A percentile compares a stretch with the other conserved stretches of the same genome.
These are phyloP conservation scores for Saccharomycopsis vini DNA, from an alignment of 805 yeast genomes.

Conservation along the genomic window DNA sequence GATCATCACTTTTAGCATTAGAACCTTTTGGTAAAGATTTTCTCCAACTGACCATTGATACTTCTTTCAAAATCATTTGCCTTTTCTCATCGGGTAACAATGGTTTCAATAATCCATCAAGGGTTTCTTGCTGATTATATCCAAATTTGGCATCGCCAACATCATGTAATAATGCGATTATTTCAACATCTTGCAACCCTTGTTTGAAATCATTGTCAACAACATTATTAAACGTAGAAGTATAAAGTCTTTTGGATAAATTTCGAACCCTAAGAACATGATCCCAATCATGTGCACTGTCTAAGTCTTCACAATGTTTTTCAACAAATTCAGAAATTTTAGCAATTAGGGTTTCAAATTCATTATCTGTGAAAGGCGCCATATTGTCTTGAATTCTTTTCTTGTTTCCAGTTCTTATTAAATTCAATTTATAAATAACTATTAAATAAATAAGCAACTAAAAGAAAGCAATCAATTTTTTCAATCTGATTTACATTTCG, in stretches of 20 bases:
- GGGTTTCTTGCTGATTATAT: slow-evolving; percentile 8
- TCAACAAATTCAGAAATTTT: slow-evolving; percentile 1
- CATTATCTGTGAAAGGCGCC: no score
- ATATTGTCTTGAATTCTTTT: no score
- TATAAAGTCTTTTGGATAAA: slow-evolving; percentile 4
- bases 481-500: no score
- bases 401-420: no score
- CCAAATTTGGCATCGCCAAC: slow-evolving; percentile 17
- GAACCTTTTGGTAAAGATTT: slow-evolving; percentile 6
- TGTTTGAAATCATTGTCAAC: not conserved
- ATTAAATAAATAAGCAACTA: no score
- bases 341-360: no score
- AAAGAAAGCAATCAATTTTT: no score
- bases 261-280: slow-evolving; percentile 15
- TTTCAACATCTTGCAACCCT: slow-evolving; percentile 5
- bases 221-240: not conserved
- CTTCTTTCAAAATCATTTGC: slow-evolving; percentile 1
- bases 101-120: slow-evolving; percentile 3
- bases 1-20: not conserved
- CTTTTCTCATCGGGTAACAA: slow-evolving; percentile 3
- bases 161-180: slow-evolving; percentile 14
- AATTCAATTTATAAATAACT: no score
- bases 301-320: slow-evolving; percentile 11
- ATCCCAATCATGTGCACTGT: slow-evolving; percentile 16
- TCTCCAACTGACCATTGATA: slow-evolving; percentile 9